Base-by-base conservation (phyloP, 2,329 filamentous ascomycete species). In the Talaromyces sp. region DNA sequence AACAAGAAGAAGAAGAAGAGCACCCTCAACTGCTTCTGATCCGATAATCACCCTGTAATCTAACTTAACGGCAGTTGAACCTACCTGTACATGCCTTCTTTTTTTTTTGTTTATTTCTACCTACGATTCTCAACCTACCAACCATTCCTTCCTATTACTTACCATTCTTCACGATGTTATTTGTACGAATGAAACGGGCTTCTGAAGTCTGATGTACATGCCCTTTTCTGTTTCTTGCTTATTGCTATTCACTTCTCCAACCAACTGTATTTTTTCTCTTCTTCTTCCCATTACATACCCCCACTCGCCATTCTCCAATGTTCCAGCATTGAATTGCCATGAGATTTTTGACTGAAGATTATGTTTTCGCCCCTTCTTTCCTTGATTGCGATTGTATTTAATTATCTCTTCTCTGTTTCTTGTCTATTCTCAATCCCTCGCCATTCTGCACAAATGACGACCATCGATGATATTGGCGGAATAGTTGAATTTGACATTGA, bases 1-100 rank as follows among this genome's bases (percentile, higher is more conserved):
- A 93, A 88, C 78, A 89, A 90, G 81, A 95, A 96, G 83, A 96
- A 93, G 84, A 93, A 96, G 79, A 83, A 83, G 86, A 96, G 96
- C 85, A 93, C 90, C 69, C 84, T 99, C 77, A 98, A 97, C 82
- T 99, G 95, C 84, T 99, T 99, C 83, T 97, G 92, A 78, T 57
- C 65, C 63, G 65, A 74, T 67, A 28, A 28, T n/a, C 40, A 16
- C 35, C 54, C 12, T 42, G 54, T 57, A 54, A 14, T 31, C 16
- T 37, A 37, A 14, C 31, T n/a, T 12, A 52, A 33, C 50, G 23
- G 28, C 31, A 21, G 31, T 23, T 16, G 50, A 35, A 35, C 11
- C 25, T 54, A 35, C 11, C 25, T 54, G 31, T 54, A 23, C 31
- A 35, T 50, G 42, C 12, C 25, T 39, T 37, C 11, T 42, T 42